Evolutionary conservation across 352 stramenopile species (phyloP), one percentile per base, ranked within the genome.

Genomic region (Pythium apleroticum): DNA sequence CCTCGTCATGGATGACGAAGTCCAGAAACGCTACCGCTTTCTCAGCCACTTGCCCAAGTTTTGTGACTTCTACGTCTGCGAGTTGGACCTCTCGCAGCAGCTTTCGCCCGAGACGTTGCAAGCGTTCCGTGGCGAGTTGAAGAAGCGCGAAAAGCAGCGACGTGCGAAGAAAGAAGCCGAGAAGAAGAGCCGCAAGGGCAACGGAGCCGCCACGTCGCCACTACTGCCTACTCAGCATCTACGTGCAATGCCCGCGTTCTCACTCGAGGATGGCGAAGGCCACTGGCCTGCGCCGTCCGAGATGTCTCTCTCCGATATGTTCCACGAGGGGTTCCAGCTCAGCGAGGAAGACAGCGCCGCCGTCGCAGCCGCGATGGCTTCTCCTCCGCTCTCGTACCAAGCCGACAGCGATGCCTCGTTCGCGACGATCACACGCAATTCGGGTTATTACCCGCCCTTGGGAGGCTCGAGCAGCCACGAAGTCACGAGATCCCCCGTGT

Each of bases 1-100:
- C 30, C 57, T 91, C 7, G 80, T 95, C n/a, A 88, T 97, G 78
- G 88, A 94, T 61, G 84, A 92, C 31, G 88, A 95, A 30, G 73
- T 81, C 27, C 81, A 86, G 60, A 91, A 92, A 48, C 85, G 90
- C 11, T 96, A 92, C 52, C 85, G 87, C 20, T 97, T 96, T 54
- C 66, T 97, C 52, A 89, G 75, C 56, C 90, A 97, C 52, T 69
- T 96, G 39, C 90, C 90, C 17, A 77, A 79, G 22, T 93, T 92
- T 61, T 96, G 87, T 55, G 85, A 95, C 62, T 91, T 96, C 20
- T 95, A 90, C 75, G 75, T 97, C 30, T 91, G 88, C 31, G 90
- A 97, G 59, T 45, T 97, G 28, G 88, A 97, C 46, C 64, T 97
- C 49, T 75, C 69, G 33, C 71, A 76, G n/a, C 56, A 89, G 19